Evolutionary conservation across 2,329 filamentous ascomycete species (phyloP).

Genomic region (Phaeosphaeriaceae sp.): DNA sequence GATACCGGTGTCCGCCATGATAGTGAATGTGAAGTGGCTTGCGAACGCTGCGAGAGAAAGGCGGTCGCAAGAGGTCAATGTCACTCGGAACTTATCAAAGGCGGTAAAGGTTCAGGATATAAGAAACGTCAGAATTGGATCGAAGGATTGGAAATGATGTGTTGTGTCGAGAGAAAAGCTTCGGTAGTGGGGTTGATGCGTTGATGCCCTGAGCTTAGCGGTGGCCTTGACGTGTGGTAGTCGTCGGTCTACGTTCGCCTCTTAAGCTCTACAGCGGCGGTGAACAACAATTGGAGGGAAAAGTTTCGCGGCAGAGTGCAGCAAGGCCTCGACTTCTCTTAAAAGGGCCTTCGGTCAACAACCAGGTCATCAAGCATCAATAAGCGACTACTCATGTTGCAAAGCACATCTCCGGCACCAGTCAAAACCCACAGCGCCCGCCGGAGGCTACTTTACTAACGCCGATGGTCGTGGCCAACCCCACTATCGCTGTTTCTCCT

Average conservation of each 20-base stretch:
- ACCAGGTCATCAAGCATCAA: constrained; percentile 39
- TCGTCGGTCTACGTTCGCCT: constrained; percentile 15
- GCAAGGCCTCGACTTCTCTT: constrained; percentile 26
- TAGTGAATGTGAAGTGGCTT: constrained; percentile 17
- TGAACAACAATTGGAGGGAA: constrained; percentile 23
- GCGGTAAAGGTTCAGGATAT: constrained; percentile 7
- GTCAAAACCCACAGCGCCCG: constrained; percentile 23
- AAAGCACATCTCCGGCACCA: constrained; percentile 43
- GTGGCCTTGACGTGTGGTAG: constrained; percentile 42
- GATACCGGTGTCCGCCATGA: constrained; percentile 58
- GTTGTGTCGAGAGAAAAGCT: constrained; percentile 39
- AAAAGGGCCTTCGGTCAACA: constrained; percentile 28
- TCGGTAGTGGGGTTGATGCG: constrained; percentile 45
- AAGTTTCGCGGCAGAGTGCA: constrained; percentile 20
- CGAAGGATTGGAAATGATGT: constrained; percentile 35
- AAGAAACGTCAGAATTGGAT: constrained; percentile 19
- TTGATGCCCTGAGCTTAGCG: constrained; percentile 31
- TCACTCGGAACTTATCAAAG: constrained; percentile 29
- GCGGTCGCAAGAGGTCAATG: constrained; percentile 26
- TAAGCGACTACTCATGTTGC: constrained; percentile 40
- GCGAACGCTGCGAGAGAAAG: constrained; percentile 29
- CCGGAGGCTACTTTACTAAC: constrained; percentile 40
- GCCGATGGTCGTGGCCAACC: constrained; percentile 33
- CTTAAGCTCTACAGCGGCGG: constrained; percentile 26
- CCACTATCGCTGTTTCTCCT: constrained; percentile 29